Evolutionary conservation across 441 rosid species (phyloP), one percentile per base, ranked within the genome.

Genomic region (Syzygium malaccense): DNA sequence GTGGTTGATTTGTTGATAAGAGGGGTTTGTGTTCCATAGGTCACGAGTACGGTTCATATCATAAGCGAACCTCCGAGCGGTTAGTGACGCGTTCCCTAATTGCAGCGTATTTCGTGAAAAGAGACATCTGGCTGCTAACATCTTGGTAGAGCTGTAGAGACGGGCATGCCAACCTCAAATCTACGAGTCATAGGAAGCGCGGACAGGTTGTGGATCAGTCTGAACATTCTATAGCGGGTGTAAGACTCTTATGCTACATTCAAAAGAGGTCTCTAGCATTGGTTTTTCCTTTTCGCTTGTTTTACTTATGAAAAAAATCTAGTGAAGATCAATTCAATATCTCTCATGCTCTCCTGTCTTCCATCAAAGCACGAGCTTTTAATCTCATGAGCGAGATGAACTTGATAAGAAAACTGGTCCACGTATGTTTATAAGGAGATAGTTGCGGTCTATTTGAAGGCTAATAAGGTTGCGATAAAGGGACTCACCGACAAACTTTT

Each of bases 61-160:
- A 3, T 1, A 1, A 33, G 8, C 15, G 3, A 33, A 71, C 0
- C 45, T 71, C 4, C 1, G 0, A 71, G 37, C 1, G 11, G 0
- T 11, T 37, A 71, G 49, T 37, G 4, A 2, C 0, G 2, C 45
- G 26, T 19, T 68, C 1, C 4, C 48, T 71, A 33, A 37, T 6
- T 20, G 6, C 0, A 5, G 3, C 14, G 6, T 6, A 23, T 37
- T 2, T 71, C 8, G 6, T 37, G 18, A 4, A 1, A 71, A 6
- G 5, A 37, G 17, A 3, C 32, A 28, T 28, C 1, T 6, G n/a
- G 25, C 48, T 12, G 3, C 79, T 33, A 68, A 4, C 4, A 1
- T 57, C n/a, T 23, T 25, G 13, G 62, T 25, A 9, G 5, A 25
- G n/a, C 13, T 26, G 5, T 0, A 0, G 25, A 3, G 10, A 10